Percentiles rank a stretch among this genome's conserved stretches.
Conservation (phyloP, 768 basidiomycete genomes). For the Xerocomellus intermedius region DNA sequence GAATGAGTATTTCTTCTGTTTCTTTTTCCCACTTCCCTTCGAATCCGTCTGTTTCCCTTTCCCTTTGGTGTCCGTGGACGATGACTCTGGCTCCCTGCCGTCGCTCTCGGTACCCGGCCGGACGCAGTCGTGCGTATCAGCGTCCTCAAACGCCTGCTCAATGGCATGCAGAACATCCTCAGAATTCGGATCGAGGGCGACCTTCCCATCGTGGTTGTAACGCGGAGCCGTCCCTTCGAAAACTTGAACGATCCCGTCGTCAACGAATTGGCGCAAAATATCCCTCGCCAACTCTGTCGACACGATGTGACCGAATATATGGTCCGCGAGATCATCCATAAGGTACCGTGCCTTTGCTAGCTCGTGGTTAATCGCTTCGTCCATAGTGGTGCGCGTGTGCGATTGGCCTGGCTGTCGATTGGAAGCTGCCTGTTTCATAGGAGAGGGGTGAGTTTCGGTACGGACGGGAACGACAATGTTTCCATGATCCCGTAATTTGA, state of each 20-base stretch:
- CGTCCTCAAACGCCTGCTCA: neutral
- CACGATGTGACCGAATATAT: conserved; percentile 4
- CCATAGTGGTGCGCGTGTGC: neutral
- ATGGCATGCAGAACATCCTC: neutral
- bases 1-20: conserved; percentile 1
- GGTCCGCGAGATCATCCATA: conserved; percentile 4
- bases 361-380: conserved; percentile 1
- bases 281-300: neutral
- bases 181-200: neutral
- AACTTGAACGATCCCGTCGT: neutral
- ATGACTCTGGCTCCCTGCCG: neutral
- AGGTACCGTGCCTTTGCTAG: conserved; percentile 3
- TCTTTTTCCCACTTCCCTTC: neutral
- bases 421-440: neutral
- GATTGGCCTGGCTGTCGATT: conserved; percentile 1
- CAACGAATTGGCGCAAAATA: neutral
- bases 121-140: neutral
- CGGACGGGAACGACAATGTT: neutral
- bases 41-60: neutral
- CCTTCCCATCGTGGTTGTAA: neutral
- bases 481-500: neutral
- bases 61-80: neutral
- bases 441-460: neutral
- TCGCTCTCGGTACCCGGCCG: neutral
- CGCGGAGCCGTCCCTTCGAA: neutral